Evolutionary conservation across 495 filamentous ascomycete genomes (phyloP).

Genomic region (Lasiosphaeris hirsuta): DNA sequence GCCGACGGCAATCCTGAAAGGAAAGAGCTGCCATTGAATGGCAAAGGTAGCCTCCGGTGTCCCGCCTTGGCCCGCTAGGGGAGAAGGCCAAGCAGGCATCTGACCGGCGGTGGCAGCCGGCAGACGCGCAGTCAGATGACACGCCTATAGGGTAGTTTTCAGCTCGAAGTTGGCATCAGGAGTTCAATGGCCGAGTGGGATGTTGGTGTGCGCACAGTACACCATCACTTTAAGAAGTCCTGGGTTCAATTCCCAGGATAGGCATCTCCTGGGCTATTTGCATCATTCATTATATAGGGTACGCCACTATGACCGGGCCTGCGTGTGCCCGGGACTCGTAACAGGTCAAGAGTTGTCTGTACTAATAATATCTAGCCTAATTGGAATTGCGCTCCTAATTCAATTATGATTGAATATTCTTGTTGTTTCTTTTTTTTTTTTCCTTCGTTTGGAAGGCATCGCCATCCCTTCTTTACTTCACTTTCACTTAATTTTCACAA

Average conservation of each 20-base stretch:
- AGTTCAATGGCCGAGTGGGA: not conserved
- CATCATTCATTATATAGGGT: not conserved
- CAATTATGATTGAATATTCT: too few species aligned
- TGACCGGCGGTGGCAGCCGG: too few species aligned
- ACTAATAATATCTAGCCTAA: not conserved
- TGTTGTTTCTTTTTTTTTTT: not conserved
- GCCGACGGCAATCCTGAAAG: too few species aligned
- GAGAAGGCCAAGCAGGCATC: too few species aligned
- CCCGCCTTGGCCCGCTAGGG: too few species aligned
- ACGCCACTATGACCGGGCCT: not conserved
- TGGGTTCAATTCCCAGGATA: not conserved
- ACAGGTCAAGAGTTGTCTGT: too few species aligned
- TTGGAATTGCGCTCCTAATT: not conserved
- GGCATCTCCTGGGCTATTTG: not conserved
- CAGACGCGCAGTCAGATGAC: too few species aligned
- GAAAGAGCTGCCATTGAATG: too few species aligned
- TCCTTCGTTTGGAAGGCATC: not conserved
- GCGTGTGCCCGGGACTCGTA: too few species aligned
- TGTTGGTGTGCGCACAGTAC: not conserved
- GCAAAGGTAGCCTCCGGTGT: too few species aligned
- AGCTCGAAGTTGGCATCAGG: not conserved
- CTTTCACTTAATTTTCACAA: too few species aligned
- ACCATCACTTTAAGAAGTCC: not conserved
- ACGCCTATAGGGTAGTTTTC: not conserved
- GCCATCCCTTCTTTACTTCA: too few species aligned